A percentile compares a stretch with the other conserved stretches of the same genome.
phyloP scores from a whole-genome alignment of 257 asterid species.

The Haberlea rhodopensis region DNA sequence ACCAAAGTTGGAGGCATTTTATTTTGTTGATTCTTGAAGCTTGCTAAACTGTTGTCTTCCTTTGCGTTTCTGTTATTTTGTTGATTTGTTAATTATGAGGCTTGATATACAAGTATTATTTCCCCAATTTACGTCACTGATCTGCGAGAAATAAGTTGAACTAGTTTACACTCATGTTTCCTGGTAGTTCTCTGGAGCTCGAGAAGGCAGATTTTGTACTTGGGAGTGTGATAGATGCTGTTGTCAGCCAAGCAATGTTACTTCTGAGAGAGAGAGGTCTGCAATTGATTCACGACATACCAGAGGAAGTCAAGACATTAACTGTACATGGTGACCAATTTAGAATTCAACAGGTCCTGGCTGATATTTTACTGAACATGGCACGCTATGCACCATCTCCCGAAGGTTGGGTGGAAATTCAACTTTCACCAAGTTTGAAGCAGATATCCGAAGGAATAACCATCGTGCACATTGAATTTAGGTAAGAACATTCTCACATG shows the following conservation, averaged over 20 bases:
- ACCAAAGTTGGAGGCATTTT: too few relatives aligned
- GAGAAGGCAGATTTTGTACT: slow-evolving; percentile 62
- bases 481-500: slow-evolving; percentile 41
- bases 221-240: slow-evolving; percentile 82
- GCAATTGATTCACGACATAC: slow-evolving; percentile 72
- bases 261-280: slow-evolving; percentile 65
- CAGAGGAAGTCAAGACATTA: slow-evolving; percentile 74
- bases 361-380: slow-evolving; percentile 73
- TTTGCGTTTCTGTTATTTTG: too few relatives aligned
- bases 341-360: slow-evolving; percentile 77
- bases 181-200: slow-evolving; percentile 70
- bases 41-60: too few relatives aligned
- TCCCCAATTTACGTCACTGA: too few relatives aligned
- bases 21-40: too few relatives aligned
- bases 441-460: slow-evolving; percentile 48
- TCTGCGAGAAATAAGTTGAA: too few relatives aligned
- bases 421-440: slow-evolving; percentile 63
- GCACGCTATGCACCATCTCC: slow-evolving; percentile 63
- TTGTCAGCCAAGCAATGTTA: slow-evolving; percentile 88
- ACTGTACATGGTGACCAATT: slow-evolving; percentile 69
- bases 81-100: too few relatives aligned
- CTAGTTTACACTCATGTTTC: too few relatives aligned
- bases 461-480: slow-evolving; percentile 57
- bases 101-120: too few relatives aligned
- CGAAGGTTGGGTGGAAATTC: slow-evolving; percentile 88